A percentile compares a stretch with the other conserved stretches of the same genome.
These are phyloP conservation scores for Hyphopichia khmerensis DNA, from an alignment of 1,139 yeast species.

Conservation along the genomic window DNA sequence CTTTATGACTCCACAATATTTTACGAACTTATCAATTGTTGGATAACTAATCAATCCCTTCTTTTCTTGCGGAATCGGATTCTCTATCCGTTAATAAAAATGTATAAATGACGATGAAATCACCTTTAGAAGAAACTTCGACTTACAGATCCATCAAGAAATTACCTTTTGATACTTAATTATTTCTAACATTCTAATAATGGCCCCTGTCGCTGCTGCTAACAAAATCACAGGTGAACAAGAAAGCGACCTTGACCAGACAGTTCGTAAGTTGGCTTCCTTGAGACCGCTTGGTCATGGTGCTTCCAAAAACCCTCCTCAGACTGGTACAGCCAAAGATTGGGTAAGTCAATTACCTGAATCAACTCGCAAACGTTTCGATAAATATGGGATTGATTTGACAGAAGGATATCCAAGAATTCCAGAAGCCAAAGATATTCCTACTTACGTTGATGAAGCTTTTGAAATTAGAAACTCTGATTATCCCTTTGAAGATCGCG, in stretches of 20 bases:
- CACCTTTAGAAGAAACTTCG: no score
- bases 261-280: constrained; percentile 1
- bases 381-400: constrained; percentile 28
- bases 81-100: no score
- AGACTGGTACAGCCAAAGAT: constrained; percentile 3
- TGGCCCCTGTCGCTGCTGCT: background rate
- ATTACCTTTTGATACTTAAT: no score
- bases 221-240: background rate
- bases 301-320: background rate
- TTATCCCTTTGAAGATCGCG: constrained; percentile 45
- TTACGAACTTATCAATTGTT: no score
- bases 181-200: background rate
- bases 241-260: constrained; percentile 1
- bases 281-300: constrained; percentile 3
- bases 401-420: constrained; percentile 31
- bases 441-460: constrained; percentile 56
- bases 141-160: no score
- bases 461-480: constrained; percentile 39
- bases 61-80: no score
- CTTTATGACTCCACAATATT: no score
- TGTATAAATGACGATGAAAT: no score
- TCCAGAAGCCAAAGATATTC: constrained; percentile 31
- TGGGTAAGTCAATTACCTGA: constrained; percentile 17
- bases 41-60: no score
- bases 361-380: constrained; percentile 22